Base-by-base conservation (phyloP, 2,329 filamentous ascomycete genomes). In the Microsporum audouinii region DNA sequence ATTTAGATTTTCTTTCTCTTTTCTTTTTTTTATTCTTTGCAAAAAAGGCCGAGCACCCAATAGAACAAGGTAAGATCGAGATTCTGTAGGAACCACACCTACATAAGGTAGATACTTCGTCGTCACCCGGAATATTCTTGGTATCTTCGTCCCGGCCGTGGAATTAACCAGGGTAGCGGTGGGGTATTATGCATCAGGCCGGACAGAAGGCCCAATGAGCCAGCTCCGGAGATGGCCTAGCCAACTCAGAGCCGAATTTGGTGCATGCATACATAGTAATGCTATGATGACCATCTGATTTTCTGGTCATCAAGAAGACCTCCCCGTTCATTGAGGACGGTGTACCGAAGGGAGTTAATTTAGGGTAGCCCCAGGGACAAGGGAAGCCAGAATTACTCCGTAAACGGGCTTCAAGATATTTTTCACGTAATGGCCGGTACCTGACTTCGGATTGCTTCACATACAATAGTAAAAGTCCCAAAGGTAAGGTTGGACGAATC, bases 221-320 rank as follows among this genome's bases (percentile, higher is more conserved):
- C 34, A 60, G 55, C 34, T 51, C 62, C 60, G 60, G 62, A 62
- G 60, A 56, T 63, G 56, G 39, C 58, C 45, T 47, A 49, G 43
- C 56, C 60, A 60, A 53, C 61, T 23, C 49, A 33, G 31, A 31
- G 23, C 23, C 45, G 17, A 29, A 49, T 29, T 49, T 29, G 45
- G 27, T 49, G 45, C 27, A 49, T 49, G 45, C 27, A 49, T 31
- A 49, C 39, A 43, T 49, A 29, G 7, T 3, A 55, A 31, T 49
- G 23, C 45, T 27, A 55, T 55, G 27, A n/a, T 36, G 49, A 23
- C 29, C 49, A n/a, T 55, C 49, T 12, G 33, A 55, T 36, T 14
- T 34, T 36, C 33, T 55, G 36, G 49, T 55, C 49, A 55, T 55
- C 8, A 36, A 14, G 31, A 14, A 7, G 17, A 12, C 31, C 12